phyloP scores from a whole-genome alignment of 1,139 yeast species.

The Taiozyma sp. region DNA sequence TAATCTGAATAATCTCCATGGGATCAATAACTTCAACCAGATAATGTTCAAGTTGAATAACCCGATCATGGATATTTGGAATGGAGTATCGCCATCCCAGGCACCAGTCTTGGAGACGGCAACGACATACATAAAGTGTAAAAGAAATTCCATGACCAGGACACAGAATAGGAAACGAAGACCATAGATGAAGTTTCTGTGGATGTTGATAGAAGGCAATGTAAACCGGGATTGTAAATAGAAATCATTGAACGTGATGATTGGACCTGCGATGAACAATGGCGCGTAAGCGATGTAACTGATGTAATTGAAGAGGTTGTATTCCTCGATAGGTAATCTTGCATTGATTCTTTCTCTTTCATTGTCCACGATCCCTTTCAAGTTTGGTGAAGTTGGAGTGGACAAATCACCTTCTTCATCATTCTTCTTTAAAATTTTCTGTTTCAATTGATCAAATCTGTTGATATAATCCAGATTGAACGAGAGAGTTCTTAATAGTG shows the following conservation, averaged over 20 bases:
- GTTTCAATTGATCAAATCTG: conserved; percentile 28
- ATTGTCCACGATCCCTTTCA: conserved; percentile 28
- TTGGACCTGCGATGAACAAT: conserved; percentile 90
- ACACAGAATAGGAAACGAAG: conserved; percentile 66
- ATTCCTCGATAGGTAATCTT: conserved; percentile 55
- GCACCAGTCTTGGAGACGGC: conserved; percentile 85
- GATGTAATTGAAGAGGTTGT: conserved; percentile 55
- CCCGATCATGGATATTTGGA: conserved; percentile 93
- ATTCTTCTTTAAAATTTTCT: conserved; percentile 9
- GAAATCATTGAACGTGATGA: conserved; percentile 87
- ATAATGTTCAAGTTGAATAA: conserved; percentile 82
- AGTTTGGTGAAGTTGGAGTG: conserved; percentile 22
- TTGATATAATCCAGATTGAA: conserved; percentile 73
- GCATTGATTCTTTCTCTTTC: conserved; percentile 68
- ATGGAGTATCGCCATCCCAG: conserved; percentile 87
- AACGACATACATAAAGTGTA: conserved; percentile 88
- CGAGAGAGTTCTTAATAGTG: conserved; percentile 77
- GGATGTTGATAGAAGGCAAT: conserved; percentile 46
- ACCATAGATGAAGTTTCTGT: conserved; percentile 56
- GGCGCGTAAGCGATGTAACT: conserved; percentile 85
- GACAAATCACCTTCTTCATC: conserved; percentile 22
- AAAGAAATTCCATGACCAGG: conserved; percentile 78
- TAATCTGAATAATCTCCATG: conserved; percentile 92
- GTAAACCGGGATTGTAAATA: conserved; percentile 52
- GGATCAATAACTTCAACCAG: conserved; percentile 88